Base-by-base conservation (phyloP, 495 filamentous ascomycete species). In the Tuber brumale region DNA sequence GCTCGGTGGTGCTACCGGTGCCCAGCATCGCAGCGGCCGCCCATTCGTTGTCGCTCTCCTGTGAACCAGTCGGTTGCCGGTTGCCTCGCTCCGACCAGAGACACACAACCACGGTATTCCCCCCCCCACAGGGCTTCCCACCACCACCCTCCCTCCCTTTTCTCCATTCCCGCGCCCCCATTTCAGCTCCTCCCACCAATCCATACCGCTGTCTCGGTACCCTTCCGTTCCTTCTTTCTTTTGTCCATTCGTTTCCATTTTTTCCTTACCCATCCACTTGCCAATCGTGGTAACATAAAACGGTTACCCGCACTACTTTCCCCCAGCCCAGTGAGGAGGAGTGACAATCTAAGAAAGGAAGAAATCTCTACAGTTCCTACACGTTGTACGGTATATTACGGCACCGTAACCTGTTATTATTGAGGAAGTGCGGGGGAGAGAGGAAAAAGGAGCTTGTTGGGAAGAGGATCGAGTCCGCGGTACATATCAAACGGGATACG, bases 1-100 rank as follows among this genome's bases (percentile, higher is more conserved):
- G 27, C 31, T 31, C 3, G n/a, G n/a, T n/a, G n/a, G 7, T 27
- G 51, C n/a, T 57, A 9, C 57, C n/a, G n/a, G n/a, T n/a, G n/a
- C n/a, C 57, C n/a, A 61, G 57, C 12, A 9, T 66, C 14, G 27
- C 31, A 57, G 51, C 19, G 57, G 57, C 2, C 19, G 57, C 35
- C 31, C 57, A 66, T 66, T 66, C 57, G 27, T 66, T 66, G 57
- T 66, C 1, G 27, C 57, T 66, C n/a, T 3, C n/a, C 16, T 27
- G 57, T 35, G 57, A 61, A 16, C 51, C 51, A 61, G 51, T 61
- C 57, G 57, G 57, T 66, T 66, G 57, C 57, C 57, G 57, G 57
- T 61, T 61, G 51, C 51, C 51, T 61, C 51, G 10, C 23, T 16
- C 51, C 51, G 27, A 27, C 51, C 51, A 27, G 48, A 27, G 48